Conservation (phyloP, 495 filamentous ascomycete genomes). For the Xeromyces bisporus region DNA sequence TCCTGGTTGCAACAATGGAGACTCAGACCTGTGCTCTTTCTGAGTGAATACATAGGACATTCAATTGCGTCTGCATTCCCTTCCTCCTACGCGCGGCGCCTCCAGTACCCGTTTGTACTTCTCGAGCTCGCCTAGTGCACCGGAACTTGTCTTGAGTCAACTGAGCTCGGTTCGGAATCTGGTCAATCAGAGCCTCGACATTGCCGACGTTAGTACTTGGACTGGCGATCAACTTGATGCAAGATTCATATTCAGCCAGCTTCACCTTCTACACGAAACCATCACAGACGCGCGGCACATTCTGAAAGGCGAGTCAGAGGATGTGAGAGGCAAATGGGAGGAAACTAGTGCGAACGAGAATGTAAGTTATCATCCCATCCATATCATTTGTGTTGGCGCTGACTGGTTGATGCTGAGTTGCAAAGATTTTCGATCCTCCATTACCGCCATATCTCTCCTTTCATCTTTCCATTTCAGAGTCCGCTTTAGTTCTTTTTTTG, state of each 20-base stretch:
- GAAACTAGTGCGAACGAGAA: slow-evolving; percentile 35
- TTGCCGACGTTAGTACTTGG: slow-evolving; percentile 59
- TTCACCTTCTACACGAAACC: slow-evolving; percentile 59
- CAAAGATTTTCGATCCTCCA: slow-evolving; percentile 38
- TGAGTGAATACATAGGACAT: slow-evolving; percentile 24
- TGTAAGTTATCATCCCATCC: slow-evolving; percentile 18
- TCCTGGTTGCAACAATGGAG: background rate
- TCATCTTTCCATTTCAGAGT: slow-evolving; percentile 61
- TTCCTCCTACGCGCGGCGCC: slow-evolving; percentile 28
- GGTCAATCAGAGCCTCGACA: slow-evolving; percentile 63
- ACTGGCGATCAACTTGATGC: slow-evolving; percentile 40
- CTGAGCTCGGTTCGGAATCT: slow-evolving; percentile 51
- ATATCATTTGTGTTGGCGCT: background rate
- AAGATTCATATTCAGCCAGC: slow-evolving; percentile 60
- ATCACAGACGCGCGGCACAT: slow-evolving; percentile 48
- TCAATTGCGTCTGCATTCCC: slow-evolving; percentile 29
- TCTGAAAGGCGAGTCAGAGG: slow-evolving; percentile 32
- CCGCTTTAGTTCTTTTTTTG: slow-evolving; percentile 57
- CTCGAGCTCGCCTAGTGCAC: slow-evolving; percentile 28
- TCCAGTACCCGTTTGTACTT: slow-evolving; percentile 39
- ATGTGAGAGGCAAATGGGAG: slow-evolving; percentile 38
- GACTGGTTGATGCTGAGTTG: background rate
- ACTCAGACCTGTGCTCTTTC: background rate
- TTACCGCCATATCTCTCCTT: slow-evolving; percentile 47
- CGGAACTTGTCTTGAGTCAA: slow-evolving; percentile 43